A percentile compares a stretch with the other conserved stretches of the same genome.
Evolutionary conservation across 441 rosid species (phyloP).

Genomic region (Euphorbia corollata): DNA sequence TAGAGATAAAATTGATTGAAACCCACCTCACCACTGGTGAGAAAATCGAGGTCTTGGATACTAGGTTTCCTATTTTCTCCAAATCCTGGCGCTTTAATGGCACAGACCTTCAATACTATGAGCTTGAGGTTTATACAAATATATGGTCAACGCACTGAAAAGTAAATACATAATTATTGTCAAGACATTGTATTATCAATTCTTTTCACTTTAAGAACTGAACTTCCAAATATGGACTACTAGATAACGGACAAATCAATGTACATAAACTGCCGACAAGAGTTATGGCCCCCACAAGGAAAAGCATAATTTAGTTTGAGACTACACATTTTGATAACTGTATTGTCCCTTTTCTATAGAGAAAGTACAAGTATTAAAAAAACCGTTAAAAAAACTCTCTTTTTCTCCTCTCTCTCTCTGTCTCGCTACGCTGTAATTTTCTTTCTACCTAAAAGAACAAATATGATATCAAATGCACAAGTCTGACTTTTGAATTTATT

Average conservation of each 20-base stretch:
- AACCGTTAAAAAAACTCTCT: too few species aligned
- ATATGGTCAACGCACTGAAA: background rate
- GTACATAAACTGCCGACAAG: background rate
- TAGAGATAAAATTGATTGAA: background rate
- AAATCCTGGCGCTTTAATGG: slow-evolving; percentile 85
- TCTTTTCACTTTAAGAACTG: background rate
- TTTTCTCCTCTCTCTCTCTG: too few species aligned
- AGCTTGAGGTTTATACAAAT: background rate
- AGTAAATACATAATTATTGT: background rate
- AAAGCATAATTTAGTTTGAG: background rate
- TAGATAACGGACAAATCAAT: too few species aligned
- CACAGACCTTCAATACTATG: slow-evolving; percentile 31
- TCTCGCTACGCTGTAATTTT: too few species aligned
- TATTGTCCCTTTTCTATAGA: too few species aligned
- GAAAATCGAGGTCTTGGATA: slow-evolving; percentile 68
- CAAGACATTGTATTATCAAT: background rate
- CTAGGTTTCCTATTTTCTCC: slow-evolving; percentile 81
- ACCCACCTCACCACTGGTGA: slow-evolving; percentile 74
- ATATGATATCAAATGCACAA: too few species aligned
- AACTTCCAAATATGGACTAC: background rate
- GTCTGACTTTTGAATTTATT: too few species aligned
- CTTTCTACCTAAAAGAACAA: too few species aligned
- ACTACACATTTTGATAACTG: too few species aligned
- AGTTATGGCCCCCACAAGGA: background rate
- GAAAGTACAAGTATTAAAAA: too few species aligned